Evolutionary conservation across 768 basidiomycete species (phyloP).

Genomic region (Amanita jacksonii): DNA sequence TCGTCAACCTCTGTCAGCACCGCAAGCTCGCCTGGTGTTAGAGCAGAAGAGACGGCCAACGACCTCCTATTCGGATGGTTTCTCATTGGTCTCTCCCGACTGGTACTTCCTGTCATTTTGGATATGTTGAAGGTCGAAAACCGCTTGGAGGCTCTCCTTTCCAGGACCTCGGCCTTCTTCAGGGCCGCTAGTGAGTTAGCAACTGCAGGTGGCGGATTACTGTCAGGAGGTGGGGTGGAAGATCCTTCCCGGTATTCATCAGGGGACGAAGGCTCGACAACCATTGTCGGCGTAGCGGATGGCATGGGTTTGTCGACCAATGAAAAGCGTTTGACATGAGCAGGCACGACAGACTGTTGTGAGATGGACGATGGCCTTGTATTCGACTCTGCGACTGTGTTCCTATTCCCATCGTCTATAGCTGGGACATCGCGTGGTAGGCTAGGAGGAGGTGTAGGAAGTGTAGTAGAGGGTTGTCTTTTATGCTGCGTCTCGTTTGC

Average conservation of each 20-base stretch:
- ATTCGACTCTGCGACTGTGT: conserved; percentile 9
- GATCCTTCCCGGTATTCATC: conserved; percentile 26
- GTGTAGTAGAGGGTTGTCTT: conserved; percentile 14
- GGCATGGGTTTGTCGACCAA: conserved; percentile 62
- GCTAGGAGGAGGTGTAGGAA: conserved; percentile 10
- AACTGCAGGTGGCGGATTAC: conserved; percentile 44
- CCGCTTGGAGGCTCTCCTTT: conserved; percentile 89
- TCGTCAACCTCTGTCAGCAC: conserved; percentile 72
- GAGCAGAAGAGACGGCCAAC: conserved; percentile 48
- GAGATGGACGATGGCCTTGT: conserved; percentile 15
- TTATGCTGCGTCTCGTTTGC: conserved; percentile 12
- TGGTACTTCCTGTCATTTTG: conserved; percentile 71
- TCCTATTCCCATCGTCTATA: not conserved
- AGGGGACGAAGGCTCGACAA: conserved; percentile 45
- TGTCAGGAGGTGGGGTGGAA: conserved; percentile 26
- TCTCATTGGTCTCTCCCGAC: conserved; percentile 40
- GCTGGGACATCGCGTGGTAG: not conserved
- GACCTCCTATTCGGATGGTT: conserved; percentile 55
- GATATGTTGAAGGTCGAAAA: conserved; percentile 93
- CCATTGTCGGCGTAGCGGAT: conserved; percentile 34
- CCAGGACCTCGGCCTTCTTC: conserved; percentile 76
- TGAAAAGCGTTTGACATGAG: conserved; percentile 70
- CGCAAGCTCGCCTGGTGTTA: conserved; percentile 64
- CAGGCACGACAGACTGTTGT: conserved; percentile 37
- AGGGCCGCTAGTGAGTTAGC: conserved; percentile 82